Conservation (phyloP, 164 flowering plant species). For the Sedum album region DNA sequence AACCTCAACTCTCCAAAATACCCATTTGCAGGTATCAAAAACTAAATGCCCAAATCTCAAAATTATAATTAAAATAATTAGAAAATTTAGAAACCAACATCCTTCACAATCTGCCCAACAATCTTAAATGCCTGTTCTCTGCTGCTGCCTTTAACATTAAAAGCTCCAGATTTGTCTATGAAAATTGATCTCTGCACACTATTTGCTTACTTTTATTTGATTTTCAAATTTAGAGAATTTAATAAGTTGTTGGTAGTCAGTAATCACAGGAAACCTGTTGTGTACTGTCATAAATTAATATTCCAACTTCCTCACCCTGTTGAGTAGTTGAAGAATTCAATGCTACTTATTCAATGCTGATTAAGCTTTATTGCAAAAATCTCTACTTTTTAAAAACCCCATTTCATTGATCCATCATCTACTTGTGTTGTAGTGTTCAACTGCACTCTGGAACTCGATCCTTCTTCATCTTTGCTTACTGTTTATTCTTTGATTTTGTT, state of each 20-base stretch:
- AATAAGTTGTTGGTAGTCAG: background rate
- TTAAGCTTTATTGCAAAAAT: background rate
- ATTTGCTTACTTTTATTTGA: background rate
- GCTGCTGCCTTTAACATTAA: background rate
- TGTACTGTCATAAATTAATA: constrained; percentile 7
- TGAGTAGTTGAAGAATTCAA: constrained; percentile 12
- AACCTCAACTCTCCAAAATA: background rate
- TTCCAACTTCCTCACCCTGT: constrained; percentile 10
- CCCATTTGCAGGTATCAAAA: background rate
- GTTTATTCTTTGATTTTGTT: background rate
- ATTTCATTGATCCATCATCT: background rate
- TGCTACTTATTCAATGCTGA: too few species aligned
- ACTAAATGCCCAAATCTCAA: too few species aligned
- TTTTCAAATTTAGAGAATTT: background rate
- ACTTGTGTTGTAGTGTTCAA: background rate
- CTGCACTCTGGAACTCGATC: background rate
- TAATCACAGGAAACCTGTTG: constrained; percentile 6
- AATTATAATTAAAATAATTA: background rate
- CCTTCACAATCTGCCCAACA: constrained; percentile 8
- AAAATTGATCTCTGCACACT: background rate
- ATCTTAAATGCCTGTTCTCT: constrained; percentile 7
- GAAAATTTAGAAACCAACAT: background rate
- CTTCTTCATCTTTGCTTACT: too few species aligned
- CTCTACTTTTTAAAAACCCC: background rate
- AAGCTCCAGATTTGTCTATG: constrained; percentile 7